Evolutionary conservation across 2,329 filamentous ascomycete genomes (phyloP), one percentile per base, ranked within the genome.

Genomic region (Penicillium janthinellum): DNA sequence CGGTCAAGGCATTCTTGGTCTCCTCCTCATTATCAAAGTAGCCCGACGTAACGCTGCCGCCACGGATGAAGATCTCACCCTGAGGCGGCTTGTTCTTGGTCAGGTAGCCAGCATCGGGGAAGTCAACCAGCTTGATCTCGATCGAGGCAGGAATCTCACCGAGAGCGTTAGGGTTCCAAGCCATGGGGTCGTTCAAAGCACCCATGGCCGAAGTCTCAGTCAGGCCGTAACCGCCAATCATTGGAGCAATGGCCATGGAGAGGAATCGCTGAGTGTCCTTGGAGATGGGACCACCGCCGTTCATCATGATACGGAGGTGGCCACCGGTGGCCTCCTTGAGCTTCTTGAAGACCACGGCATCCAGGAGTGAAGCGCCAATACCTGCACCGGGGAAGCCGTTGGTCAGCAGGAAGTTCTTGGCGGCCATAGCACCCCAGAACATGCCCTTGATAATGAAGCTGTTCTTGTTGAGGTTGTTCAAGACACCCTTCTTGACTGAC

Each of bases 401-500:
- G 37, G 75, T 73, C 74, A 88, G 79, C 60, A 89, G 77, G 75
- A 87, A 86, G 67, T 78, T 79, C 78, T 89, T 89, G 48, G 84
- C 81, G 31, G 82, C 79, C 75, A 86, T 78, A 12, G 85, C 86
- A 54, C 83, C 85, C 86, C 86, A 89, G 83, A 99, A 99, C 63
- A 98, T 78, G 69, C 88, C 88, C 77, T 83, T 88, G 59, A 89
- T 84, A 44, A 98, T 59, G n/a, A 84, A 77, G 70, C 88, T 88
- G 62, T 89, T 85, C 59, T 84, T 81, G 72, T 90, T 89, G 61
- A 98, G 88, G 77, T 92, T 92, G 69, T 82, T 79, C 64, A 94
- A 82, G 70, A 99, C 90, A 56, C 95, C 95, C 83, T 99, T 99
- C 82, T 92, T 94, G 70, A 99, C 90, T 1, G 91, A 93, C 79